phyloP scores from a whole-genome alignment of 768 basidiomycete genomes.

The Collybia nuda region DNA sequence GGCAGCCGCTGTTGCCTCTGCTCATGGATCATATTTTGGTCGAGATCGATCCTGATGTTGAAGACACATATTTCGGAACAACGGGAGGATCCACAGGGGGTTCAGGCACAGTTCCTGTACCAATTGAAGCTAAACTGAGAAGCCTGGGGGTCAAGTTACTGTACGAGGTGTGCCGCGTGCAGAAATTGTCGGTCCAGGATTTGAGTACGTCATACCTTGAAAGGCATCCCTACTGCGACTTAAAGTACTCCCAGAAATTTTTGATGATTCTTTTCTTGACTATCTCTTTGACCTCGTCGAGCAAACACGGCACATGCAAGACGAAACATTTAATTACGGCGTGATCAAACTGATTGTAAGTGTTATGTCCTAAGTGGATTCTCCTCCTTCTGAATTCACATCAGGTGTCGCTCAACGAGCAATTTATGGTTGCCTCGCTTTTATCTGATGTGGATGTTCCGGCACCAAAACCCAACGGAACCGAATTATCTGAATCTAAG shows the following conservation, averaged over 20 bases:
- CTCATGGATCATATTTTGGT: conserved; percentile 84
- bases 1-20: conserved; percentile 78
- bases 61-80: conserved; percentile 55
- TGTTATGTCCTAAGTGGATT: conserved; percentile 4
- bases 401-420: conserved; percentile 92
- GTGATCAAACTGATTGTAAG: conserved; percentile 92
- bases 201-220: conserved; percentile 54
- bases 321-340: conserved; percentile 93
- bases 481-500: conserved; percentile 37
- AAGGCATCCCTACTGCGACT: neutral
- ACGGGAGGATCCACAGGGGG: conserved; percentile 32
- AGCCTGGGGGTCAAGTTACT: conserved; percentile 70
- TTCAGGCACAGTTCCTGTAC: conserved; percentile 48
- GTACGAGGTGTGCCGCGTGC: conserved; percentile 93
- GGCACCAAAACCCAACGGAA: conserved; percentile 8
- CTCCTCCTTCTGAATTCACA: neutral
- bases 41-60: conserved; percentile 77
- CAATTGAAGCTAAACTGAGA: conserved; percentile 84
- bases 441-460: conserved; percentile 24
- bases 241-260: conserved; percentile 53
- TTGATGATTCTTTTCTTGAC: conserved; percentile 83
- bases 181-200: conserved; percentile 76
- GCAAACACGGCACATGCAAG: conserved; percentile 81
- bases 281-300: conserved; percentile 93
- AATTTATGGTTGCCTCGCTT: conserved; percentile 93